phyloP scores from a whole-genome alignment of 2,329 filamentous ascomycete species.

The Chrysoporthe deuterocubensis region DNA sequence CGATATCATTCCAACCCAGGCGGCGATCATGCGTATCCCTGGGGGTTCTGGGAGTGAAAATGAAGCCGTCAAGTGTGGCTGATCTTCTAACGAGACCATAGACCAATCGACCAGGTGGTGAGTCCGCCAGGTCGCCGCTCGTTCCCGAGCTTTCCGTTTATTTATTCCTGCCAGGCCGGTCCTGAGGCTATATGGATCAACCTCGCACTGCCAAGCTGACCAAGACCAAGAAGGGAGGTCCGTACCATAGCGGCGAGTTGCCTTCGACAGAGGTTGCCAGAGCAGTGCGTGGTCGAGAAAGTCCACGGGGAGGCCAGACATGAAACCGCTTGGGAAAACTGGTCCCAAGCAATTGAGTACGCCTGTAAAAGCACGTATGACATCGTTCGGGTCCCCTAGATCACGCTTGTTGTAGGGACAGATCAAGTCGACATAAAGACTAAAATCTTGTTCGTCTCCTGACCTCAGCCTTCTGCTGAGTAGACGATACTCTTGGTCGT shows the following conservation, averaged over 20 bases:
- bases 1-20: neutral
- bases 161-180: neutral
- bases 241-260: neutral
- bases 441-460: neutral
- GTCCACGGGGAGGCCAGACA: neutral
- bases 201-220: constrained; percentile 8
- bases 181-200: constrained; percentile 9
- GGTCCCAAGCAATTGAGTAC: constrained; percentile 2
- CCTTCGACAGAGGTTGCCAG: constrained; percentile 6
- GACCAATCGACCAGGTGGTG: constrained; percentile 4
- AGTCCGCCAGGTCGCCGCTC: neutral
- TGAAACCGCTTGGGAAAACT: neutral
- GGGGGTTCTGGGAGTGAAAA: neutral
- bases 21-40: neutral
- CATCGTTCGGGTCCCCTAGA: neutral
- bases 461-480: neutral
- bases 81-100: neutral
- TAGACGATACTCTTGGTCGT: neutral
- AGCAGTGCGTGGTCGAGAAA: constrained; percentile 8
- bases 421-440: constrained; percentile 11
- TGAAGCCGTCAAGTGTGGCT: neutral
- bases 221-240: constrained; percentile 13
- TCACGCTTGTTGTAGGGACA: constrained; percentile 14
- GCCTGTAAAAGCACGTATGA: constrained; percentile 2
- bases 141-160: neutral